Base-by-base conservation (phyloP, 768 basidiomycete species). In the Stropharia rugosoannulata region DNA sequence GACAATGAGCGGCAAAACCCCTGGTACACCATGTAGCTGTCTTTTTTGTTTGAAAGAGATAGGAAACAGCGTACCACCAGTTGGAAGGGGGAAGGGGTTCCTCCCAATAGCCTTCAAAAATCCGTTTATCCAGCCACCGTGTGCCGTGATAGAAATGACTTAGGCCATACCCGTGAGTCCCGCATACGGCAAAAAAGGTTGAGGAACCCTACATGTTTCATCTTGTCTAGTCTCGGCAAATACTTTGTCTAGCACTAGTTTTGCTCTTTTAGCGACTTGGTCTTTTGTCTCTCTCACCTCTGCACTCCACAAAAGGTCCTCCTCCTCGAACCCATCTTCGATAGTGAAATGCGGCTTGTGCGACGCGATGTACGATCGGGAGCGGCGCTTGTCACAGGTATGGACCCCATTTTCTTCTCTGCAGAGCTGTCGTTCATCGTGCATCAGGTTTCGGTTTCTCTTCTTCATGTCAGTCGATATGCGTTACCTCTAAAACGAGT, bases 71-170 rank as follows among this genome's bases (percentile, higher is more conserved):
- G 5, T 45, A 81, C 89, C 89, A 74, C 89, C 88, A 4, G 86
- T 87, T 1, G 82, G 79, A 18, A 89, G 67, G 5, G 61, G 46
- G 64, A 80, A 84, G 8, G 50, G 55, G 2, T 65, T 63, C n/a
- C 84, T 76, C 4, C 74, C 80, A 27, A 83, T 67, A 0, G 75
- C 75, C 3, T 64, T 69, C 60, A 87, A 59, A 48, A 88, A 80
- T 1, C 78, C 82, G 42, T 78, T 76, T 41, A 86, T 85, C 57
- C 85, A 79, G 0, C 81, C 85, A 15, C 81, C 76, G 63, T 91
- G 89, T 1, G 83, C 80, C 1, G 86, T 87, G 55, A 89, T 78
- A 4, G 86, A 84, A 15, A 89, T 78, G 59, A 81, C 89, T 90
- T 49, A 37, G 39, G 49, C 46, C 15, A 54, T 43, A 22, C 22